These are phyloP conservation scores for Periconia sp. DNA, from an alignment of 2,329 filamentous ascomycete species.

Conservation along the genomic window DNA sequence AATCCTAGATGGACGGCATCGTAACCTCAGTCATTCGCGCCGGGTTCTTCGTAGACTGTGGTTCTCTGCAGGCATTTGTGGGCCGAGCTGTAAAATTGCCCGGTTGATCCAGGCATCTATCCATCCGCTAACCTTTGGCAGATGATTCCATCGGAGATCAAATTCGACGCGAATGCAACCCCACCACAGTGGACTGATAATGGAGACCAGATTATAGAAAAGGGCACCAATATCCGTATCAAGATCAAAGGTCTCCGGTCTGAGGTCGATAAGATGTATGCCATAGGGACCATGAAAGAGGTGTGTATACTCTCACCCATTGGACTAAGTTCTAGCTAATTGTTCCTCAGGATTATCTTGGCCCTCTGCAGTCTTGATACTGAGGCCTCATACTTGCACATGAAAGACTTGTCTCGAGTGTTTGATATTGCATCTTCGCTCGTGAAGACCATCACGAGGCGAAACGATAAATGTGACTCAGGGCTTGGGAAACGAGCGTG, in stretches of 20 bases:
- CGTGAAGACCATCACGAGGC: neutral
- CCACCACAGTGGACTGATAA: conserved; percentile 98
- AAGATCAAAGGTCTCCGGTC: conserved; percentile 94
- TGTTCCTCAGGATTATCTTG: conserved; percentile 46
- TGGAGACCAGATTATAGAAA: conserved; percentile 90
- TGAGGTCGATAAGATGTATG: conserved; percentile 94
- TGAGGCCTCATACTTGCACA: conserved; percentile 7
- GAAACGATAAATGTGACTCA: too few relatives aligned
- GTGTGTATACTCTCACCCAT: conserved; percentile 34
- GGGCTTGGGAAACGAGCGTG: too few relatives aligned
- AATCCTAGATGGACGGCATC: conserved; percentile 83
- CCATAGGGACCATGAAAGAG: conserved; percentile 95
- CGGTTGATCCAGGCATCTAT: conserved; percentile 38
- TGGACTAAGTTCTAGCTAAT: conserved; percentile 16
- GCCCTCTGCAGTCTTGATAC: conserved; percentile 39
- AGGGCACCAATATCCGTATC: conserved; percentile 88
- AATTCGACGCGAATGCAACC: conserved; percentile 93
- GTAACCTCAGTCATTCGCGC: conserved; percentile 90
- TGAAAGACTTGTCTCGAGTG: conserved; percentile 2
- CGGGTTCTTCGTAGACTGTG: conserved; percentile 87
- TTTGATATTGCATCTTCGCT: neutral
- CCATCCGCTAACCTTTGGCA: conserved; percentile 46
- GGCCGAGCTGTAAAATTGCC: conserved; percentile 72
- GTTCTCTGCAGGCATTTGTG: conserved; percentile 79
- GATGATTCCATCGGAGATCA: conserved; percentile 91